phyloP scores from a whole-genome alignment of 106 monocot species.

The Agapanthus africanus region DNA sequence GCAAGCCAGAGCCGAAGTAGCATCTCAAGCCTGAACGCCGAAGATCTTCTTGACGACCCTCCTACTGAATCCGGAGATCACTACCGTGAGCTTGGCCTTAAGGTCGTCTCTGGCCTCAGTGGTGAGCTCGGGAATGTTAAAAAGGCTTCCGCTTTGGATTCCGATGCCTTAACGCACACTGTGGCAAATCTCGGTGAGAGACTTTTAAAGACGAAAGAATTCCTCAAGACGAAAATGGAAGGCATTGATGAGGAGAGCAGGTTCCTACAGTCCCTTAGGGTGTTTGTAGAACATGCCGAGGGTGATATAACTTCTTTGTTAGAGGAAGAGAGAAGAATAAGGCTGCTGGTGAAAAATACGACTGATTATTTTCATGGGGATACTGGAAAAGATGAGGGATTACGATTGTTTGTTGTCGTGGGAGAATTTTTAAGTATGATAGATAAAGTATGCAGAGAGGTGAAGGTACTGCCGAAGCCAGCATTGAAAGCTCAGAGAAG shows the following conservation, averaged over 20 bases:
- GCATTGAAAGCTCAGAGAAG: slow-evolving; percentile 10
- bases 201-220: slow-evolving; percentile 28
- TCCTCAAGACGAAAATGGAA: slow-evolving; percentile 37
- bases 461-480: slow-evolving; percentile 14
- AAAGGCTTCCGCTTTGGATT: slow-evolving; percentile 42
- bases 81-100: slow-evolving; percentile 34
- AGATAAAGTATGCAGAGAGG: slow-evolving; percentile 37
- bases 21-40: slow-evolving; percentile 23
- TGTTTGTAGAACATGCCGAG: slow-evolving; percentile 45
- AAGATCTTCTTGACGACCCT: slow-evolving; percentile 21
- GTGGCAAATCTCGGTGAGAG: slow-evolving; percentile 29
- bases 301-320: slow-evolving; percentile 21
- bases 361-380: slow-evolving; percentile 60
- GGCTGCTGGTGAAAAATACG: slow-evolving; percentile 40
- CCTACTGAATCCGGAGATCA: neutral
- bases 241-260: slow-evolving; percentile 32
- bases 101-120: slow-evolving; percentile 34
- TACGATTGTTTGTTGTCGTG: slow-evolving; percentile 41
- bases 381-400: slow-evolving; percentile 49
- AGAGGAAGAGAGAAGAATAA: slow-evolving; percentile 39
- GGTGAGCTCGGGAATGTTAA: slow-evolving; percentile 60
- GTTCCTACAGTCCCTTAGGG: slow-evolving; percentile 29
- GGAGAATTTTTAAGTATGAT: slow-evolving; percentile 40
- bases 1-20: slow-evolving; percentile 24
- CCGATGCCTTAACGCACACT: slow-evolving; percentile 24